A percentile compares a stretch with the other conserved stretches of the same genome.
Conservation (phyloP, 1,284 basidiomycete species). For the Ustilago crameri region DNA sequence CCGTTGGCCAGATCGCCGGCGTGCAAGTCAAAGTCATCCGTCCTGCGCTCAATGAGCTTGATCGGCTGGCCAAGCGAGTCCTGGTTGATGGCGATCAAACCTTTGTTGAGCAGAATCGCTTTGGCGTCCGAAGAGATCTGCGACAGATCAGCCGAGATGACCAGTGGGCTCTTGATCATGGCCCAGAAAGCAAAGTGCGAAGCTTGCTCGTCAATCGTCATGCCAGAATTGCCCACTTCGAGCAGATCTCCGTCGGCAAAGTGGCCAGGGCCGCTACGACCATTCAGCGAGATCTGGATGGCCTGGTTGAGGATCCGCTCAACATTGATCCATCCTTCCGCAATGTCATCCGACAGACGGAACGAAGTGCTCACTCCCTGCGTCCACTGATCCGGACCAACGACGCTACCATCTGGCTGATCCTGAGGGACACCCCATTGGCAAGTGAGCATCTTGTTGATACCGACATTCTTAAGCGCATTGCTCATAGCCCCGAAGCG, state of each 20-base stretch:
- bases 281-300: slow-evolving; percentile 44
- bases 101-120: slow-evolving; percentile 59
- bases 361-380: slow-evolving; percentile 70
- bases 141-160: slow-evolving; percentile 63
- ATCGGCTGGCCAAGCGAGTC: slow-evolving; percentile 54
- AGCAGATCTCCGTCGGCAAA: slow-evolving; percentile 62
- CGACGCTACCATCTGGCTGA: slow-evolving; percentile 17
- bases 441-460: slow-evolving; percentile 72
- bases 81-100: slow-evolving; percentile 58
- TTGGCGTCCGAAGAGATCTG: slow-evolving; percentile 36
- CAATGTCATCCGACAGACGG: slow-evolving; percentile 68
- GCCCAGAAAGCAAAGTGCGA: slow-evolving; percentile 65
- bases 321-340: slow-evolving; percentile 25
- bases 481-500: slow-evolving; percentile 72
- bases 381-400: slow-evolving; percentile 59
- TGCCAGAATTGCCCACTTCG: slow-evolving; percentile 44
- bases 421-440: slow-evolving; percentile 69
- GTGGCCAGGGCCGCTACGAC: slow-evolving; percentile 46
- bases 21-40: slow-evolving; percentile 39
- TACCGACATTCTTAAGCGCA: slow-evolving; percentile 71
- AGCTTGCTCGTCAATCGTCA: slow-evolving; percentile 57
- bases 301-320: slow-evolving; percentile 32
- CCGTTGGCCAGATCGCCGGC: slow-evolving; percentile 43
- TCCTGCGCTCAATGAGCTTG: slow-evolving; percentile 45
- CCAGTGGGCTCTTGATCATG: slow-evolving; percentile 62